Conservation (phyloP, 352 stramenopile species). For the Phytopythium montanum region DNA sequence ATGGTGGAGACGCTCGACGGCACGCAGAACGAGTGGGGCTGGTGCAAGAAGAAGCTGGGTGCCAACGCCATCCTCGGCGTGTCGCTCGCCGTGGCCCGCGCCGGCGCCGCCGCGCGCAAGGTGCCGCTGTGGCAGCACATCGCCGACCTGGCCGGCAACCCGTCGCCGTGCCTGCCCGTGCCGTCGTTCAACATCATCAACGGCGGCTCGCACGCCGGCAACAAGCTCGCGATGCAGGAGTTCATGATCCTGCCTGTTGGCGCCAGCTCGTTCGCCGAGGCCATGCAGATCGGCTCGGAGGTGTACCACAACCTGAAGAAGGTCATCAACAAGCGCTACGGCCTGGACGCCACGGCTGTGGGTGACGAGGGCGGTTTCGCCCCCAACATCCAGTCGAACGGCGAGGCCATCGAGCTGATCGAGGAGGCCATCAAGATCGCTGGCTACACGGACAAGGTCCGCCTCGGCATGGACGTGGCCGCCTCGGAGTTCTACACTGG, state of each 20-base stretch:
- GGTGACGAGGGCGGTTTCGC: slow-evolving; percentile 99
- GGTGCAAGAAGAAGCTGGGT: slow-evolving; percentile 96
- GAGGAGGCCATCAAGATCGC: slow-evolving; percentile 96
- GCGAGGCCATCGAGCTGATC: slow-evolving; percentile 96
- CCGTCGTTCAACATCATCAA: slow-evolving; percentile 99
- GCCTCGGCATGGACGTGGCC: slow-evolving; percentile 97
- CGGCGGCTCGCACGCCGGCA: slow-evolving; percentile 97
- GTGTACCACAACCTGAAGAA: slow-evolving; percentile 99
- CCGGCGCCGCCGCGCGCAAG: slow-evolving; percentile 93
- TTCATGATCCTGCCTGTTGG: slow-evolving; percentile 98
- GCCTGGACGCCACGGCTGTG: slow-evolving; percentile 97
- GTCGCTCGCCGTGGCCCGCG: slow-evolving; percentile 96
- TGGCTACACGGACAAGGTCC: slow-evolving; percentile 96
- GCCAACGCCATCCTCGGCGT: slow-evolving; percentile 99
- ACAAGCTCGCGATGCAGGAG: slow-evolving; percentile 99
- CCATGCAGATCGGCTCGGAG: slow-evolving; percentile 98
- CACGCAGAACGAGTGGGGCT: slow-evolving; percentile 95
- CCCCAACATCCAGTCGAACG: slow-evolving; percentile 96
- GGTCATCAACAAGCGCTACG: slow-evolving; percentile 98
- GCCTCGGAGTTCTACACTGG: slow-evolving; percentile 96
- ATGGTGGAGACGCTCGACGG: slow-evolving; percentile 97
- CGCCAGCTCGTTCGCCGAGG: slow-evolving; percentile 88
- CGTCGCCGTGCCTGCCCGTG: slow-evolving; percentile 92
- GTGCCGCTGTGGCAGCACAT: slow-evolving; percentile 98
- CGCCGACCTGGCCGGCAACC: slow-evolving; percentile 97